phyloP scores from a whole-genome alignment of 805 yeast genomes.

The Dipodascus albidus region DNA sequence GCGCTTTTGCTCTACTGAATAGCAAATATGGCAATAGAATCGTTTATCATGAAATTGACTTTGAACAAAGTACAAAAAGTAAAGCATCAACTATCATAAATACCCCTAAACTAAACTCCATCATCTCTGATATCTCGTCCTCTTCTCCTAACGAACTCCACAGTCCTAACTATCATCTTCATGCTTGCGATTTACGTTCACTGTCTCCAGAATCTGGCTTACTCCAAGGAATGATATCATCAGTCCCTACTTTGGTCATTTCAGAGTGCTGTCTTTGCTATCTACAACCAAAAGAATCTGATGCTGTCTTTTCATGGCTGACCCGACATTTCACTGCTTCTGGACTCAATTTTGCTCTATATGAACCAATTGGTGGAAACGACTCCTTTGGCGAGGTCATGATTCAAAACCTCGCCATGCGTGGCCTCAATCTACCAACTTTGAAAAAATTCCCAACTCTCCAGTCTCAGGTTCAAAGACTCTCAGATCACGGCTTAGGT shows the following conservation, averaged over 20 bases:
- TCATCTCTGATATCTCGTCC: constrained; percentile 14
- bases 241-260: constrained; percentile 46
- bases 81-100: constrained; percentile 39
- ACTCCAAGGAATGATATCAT: constrained; percentile 21
- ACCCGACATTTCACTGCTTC: constrained; percentile 17
- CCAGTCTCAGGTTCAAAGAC: constrained; percentile 30
- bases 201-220: constrained; percentile 13
- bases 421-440: constrained; percentile 56
- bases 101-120: constrained; percentile 20
- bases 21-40: constrained; percentile 19
- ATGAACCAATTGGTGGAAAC: constrained; percentile 57
- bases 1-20: constrained; percentile 42
- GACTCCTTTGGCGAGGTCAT: constrained; percentile 60
- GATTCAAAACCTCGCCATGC: constrained; percentile 43
- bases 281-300: constrained; percentile 39
- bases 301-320: constrained; percentile 35
- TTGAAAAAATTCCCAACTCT: constrained; percentile 41
- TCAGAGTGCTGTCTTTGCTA: constrained; percentile 76
- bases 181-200: constrained; percentile 43
- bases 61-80: constrained; percentile 38
- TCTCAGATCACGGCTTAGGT: constrained; percentile 22
- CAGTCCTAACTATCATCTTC: constrained; percentile 35
- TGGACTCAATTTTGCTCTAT: constrained; percentile 32
- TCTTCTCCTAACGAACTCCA: constrained; percentile 10
- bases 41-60: constrained; percentile 52